Percentiles rank a stretch among this genome's conserved stretches.
phyloP scores from a whole-genome alignment of 2,329 filamentous ascomycete species.

The Paecilomyces dactylethromorphus region DNA sequence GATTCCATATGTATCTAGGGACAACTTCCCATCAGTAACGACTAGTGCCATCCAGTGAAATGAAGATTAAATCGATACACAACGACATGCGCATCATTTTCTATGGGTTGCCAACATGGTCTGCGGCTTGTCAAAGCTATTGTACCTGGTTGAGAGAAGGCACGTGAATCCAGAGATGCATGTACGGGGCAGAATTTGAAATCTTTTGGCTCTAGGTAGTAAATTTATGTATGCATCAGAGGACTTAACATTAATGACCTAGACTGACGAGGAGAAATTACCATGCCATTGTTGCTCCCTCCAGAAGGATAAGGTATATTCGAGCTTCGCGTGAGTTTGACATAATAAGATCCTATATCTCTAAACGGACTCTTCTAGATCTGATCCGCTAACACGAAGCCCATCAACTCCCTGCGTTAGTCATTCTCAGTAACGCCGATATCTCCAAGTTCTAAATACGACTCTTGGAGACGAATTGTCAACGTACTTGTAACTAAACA shows the following conservation, averaged over 20 bases:
- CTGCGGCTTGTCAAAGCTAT: background rate
- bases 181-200: background rate
- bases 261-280: background rate
- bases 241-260: background rate
- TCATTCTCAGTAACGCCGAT: too few species aligned
- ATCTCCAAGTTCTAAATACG: too few species aligned
- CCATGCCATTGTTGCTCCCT: background rate
- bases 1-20: background rate
- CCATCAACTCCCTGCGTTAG: too few species aligned
- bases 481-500: too few species aligned
- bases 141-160: background rate
- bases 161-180: background rate
- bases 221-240: background rate
- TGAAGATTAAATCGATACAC: background rate
- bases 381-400: background rate
- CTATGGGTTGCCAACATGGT: background rate
- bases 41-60: background rate
- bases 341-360: background rate
- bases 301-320: background rate
- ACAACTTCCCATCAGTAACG: background rate
- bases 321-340: background rate
- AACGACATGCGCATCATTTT: background rate
- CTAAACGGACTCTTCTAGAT: background rate
- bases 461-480: too few species aligned
- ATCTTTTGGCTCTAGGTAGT: background rate